phyloP scores from a whole-genome alignment of 2,329 filamentous ascomycete species.

The Phialocephala subalpina region DNA sequence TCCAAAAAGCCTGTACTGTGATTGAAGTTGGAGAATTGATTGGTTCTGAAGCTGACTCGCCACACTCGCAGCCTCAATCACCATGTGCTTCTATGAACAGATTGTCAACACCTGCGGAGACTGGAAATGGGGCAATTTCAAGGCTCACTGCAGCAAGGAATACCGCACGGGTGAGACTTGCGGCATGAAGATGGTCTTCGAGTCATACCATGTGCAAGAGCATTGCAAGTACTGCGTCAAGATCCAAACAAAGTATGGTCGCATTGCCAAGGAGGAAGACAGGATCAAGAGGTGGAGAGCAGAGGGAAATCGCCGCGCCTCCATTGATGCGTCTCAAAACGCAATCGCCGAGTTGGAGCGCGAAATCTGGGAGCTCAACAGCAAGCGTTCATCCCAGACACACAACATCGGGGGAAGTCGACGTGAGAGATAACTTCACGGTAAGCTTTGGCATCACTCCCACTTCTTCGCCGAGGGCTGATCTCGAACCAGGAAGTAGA shows the following conservation, averaged over 20 bases:
- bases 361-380: constrained; percentile 61
- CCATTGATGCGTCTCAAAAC: constrained; percentile 46
- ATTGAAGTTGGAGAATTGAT: constrained; percentile 32
- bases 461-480: not conserved
- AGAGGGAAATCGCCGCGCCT: constrained; percentile 20
- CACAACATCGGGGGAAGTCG: not conserved
- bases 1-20: constrained; percentile 8
- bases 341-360: constrained; percentile 72
- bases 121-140: constrained; percentile 95
- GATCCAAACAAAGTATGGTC: constrained; percentile 84
- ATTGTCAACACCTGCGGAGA: constrained; percentile 85
- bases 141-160: constrained; percentile 91
- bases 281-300: constrained; percentile 78
- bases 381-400: constrained; percentile 13
- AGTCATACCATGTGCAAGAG: constrained; percentile 65
- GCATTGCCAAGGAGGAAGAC: constrained; percentile 75
- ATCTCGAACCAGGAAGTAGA: not conserved
- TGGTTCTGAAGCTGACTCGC: constrained; percentile 31
- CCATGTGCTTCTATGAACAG: constrained; percentile 97
- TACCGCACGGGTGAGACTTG: constrained; percentile 97
- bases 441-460: not conserved
- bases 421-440: not conserved
- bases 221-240: constrained; percentile 89
- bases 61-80: constrained; percentile 42
- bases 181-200: constrained; percentile 88